Evolutionary conservation across 1,284 basidiomycete genomes (phyloP).

Genomic region (Ceratobasidium sp.): DNA sequence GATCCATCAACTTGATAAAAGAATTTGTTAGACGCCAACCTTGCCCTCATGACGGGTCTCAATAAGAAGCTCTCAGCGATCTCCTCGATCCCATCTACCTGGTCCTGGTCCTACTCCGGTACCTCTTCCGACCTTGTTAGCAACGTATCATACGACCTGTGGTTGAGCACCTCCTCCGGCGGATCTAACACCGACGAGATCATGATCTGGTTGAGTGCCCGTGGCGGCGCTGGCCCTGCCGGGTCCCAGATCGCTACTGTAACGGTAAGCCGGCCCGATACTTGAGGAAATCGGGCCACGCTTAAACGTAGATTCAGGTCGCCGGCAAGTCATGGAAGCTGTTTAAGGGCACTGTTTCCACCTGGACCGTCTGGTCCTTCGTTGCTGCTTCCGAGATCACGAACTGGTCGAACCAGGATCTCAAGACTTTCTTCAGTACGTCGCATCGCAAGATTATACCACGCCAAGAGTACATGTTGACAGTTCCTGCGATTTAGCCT

Average conservation of each 20-base stretch:
- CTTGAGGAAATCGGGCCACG: background rate
- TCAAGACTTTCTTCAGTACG: slow-evolving; percentile 59
- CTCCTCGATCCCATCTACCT: slow-evolving; percentile 56
- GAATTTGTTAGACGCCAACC: slow-evolving; percentile 39
- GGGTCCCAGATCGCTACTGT: slow-evolving; percentile 58
- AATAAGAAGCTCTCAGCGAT: slow-evolving; percentile 57
- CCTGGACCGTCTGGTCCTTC: slow-evolving; percentile 60
- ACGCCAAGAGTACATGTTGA: background rate
- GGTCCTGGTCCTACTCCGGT: slow-evolving; percentile 58
- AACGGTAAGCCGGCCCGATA: slow-evolving; percentile 33
- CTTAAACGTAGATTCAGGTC: slow-evolving; percentile 16
- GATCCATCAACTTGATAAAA: no score
- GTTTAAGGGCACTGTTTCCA: slow-evolving; percentile 58
- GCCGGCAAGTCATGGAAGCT: slow-evolving; percentile 54
- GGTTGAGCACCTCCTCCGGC: slow-evolving; percentile 56
- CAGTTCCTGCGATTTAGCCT: slow-evolving; percentile 55
- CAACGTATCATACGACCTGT: slow-evolving; percentile 59
- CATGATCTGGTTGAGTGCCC: slow-evolving; percentile 59
- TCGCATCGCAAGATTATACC: background rate
- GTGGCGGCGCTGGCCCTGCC: slow-evolving; percentile 57
- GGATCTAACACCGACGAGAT: slow-evolving; percentile 57
- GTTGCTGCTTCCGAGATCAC: slow-evolving; percentile 53
- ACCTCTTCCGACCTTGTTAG: slow-evolving; percentile 58
- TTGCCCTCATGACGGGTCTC: slow-evolving; percentile 48
- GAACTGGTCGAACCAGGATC: slow-evolving; percentile 56